Evolutionary conservation across 1,139 yeast species (phyloP).

Genomic region (Pichia sp.): DNA sequence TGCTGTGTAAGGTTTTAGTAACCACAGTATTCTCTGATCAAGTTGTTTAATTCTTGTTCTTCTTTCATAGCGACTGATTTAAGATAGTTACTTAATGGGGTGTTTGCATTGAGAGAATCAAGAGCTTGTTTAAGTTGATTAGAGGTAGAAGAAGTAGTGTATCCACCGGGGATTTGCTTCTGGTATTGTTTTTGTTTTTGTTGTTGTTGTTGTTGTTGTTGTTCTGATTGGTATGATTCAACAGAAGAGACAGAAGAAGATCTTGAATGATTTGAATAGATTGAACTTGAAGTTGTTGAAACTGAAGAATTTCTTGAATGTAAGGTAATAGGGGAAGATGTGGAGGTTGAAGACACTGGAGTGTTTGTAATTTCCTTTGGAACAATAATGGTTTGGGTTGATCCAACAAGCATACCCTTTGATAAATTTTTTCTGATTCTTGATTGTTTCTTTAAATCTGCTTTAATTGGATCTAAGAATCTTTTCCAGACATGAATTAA

Average conservation of each 20-base stretch:
- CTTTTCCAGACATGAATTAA: constrained; percentile 42
- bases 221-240: constrained; percentile 12
- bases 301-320: constrained; percentile 28
- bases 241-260: constrained; percentile 27
- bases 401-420: constrained; percentile 26
- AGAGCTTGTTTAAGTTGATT: constrained; percentile 7
- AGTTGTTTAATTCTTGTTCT: constrained; percentile 28
- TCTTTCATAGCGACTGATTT: constrained; percentile 29
- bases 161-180: too few relatives aligned
- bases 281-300: constrained; percentile 20
- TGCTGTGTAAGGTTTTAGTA: constrained; percentile 4
- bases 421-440: constrained; percentile 26
- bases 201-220: background rate
- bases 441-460: constrained; percentile 41
- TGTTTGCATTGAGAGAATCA: constrained; percentile 11
- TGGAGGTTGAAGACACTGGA: background rate
- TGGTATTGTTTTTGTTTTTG: background rate
- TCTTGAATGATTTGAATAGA: constrained; percentile 24
- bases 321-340: constrained; percentile 13
- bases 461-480: constrained; percentile 59
- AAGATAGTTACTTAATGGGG: constrained; percentile 22
- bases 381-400: constrained; percentile 26
- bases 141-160: too few relatives aligned
- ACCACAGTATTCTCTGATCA: constrained; percentile 30
- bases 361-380: constrained; percentile 9